Base-by-base conservation (phyloP, 2,329 filamentous ascomycete species). In the Rachicladosporium sp. region DNA sequence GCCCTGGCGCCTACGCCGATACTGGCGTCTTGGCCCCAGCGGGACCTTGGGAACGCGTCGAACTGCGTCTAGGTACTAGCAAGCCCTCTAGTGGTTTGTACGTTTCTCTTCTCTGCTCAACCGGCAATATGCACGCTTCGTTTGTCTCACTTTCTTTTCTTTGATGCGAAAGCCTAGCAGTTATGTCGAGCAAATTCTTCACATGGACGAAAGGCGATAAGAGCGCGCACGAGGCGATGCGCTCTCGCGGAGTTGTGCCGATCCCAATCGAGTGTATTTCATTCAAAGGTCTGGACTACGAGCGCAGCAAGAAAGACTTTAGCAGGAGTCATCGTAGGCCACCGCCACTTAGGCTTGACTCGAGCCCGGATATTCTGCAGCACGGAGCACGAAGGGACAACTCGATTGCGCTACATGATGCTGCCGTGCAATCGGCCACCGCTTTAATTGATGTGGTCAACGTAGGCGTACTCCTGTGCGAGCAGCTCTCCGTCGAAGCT, bases 151-250 rank as follows among this genome's bases (percentile, higher is more conserved):
- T 6, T 6, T 27, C 23, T 27, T 8, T 8, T 8, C 7, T 27
- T 27, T 27, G 23, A 27, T 27, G 7, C 23, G 23, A 27, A 27
- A 27, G 23, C 23, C 23, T 43, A 12, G 23, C 33, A 21, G 41
- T 30, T 27, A 65, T 65, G 60, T 55, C 52, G 7, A 55, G 62
- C 15, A 63, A 61, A 37, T 60, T 66, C 44, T 63, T 64, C 36
- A 64, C 62, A 35, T 66, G 65, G 64, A 63, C 61, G 10, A 66
- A 63, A 40, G 54, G 53, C 51, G 62, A 48, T 50, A 58, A 51
- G 48, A 49, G 48, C 46, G 54, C 48, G 11, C 27, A 37, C 13
- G 61, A 62, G 38, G 43, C 51, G 10, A 56, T 61, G 45, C 57
- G 54, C 7, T 59, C 57, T 2, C 56, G 59, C n/a, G 62, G 60